Percentiles rank a stretch among this genome's conserved stretches.
Conservation (phyloP, 1,284 basidiomycete species). For the Ustilago hordei region DNA sequence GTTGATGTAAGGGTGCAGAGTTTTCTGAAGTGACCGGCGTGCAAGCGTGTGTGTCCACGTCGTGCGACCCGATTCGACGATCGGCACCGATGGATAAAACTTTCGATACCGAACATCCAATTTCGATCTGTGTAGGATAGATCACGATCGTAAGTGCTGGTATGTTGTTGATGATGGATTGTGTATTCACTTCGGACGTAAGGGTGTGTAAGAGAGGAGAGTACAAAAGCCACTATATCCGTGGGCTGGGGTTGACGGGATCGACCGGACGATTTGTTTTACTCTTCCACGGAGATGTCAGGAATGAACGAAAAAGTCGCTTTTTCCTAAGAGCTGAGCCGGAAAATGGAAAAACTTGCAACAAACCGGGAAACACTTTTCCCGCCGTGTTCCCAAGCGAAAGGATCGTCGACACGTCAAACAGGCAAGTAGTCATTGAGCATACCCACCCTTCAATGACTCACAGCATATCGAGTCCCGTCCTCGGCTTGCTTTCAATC, state of each 20-base stretch:
- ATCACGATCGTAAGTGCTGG: background rate
- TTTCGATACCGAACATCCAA: background rate
- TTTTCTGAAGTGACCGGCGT: background rate
- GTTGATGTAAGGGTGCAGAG: conserved; percentile 1
- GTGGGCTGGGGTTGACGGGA: background rate
- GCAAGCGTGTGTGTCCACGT: background rate
- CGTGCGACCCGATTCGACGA: background rate
- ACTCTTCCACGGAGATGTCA: conserved; percentile 6
- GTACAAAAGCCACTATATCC: conserved; percentile 2
- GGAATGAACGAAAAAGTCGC: conserved; percentile 1
- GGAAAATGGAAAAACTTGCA: background rate
- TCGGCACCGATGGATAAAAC: background rate
- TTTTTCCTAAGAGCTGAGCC: background rate
- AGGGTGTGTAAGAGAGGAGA: background rate
- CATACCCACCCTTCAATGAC: conserved; percentile 2
- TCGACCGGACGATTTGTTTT: conserved; percentile 1
- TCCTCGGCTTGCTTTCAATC: background rate
- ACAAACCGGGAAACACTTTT: conserved; percentile 13
- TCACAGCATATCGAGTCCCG: background rate
- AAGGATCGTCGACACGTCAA: conserved; percentile 10
- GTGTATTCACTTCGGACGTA: too few species aligned
- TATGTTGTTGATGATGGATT: too few species aligned
- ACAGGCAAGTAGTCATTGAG: background rate
- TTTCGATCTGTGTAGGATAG: background rate
- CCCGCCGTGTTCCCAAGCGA: background rate